A percentile compares a stretch with the other conserved stretches of the same genome.
phyloP scores from a whole-genome alignment of 176 grass and related monocot genomes.

The Zoysia pacifica region DNA sequence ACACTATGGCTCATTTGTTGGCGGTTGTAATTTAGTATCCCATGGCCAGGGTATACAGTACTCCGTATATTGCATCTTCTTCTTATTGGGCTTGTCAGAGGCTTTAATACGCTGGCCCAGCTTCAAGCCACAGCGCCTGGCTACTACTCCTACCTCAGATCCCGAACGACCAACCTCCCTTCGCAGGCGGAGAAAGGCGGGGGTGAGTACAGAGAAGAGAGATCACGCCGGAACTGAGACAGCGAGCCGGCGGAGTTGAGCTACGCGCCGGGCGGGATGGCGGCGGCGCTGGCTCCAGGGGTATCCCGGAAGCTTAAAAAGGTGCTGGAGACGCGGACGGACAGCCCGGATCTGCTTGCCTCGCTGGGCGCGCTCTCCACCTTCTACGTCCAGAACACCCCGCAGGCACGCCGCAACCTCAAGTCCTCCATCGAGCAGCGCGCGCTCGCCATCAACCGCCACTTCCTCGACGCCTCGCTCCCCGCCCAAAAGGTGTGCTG shows the following conservation, averaged over 20 bases:
- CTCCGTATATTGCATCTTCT: neutral
- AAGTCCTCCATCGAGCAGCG: conserved; percentile 96
- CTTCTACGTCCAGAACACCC: conserved; percentile 86
- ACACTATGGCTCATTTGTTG: too few species aligned
- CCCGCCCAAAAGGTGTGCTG: conserved; percentile 63
- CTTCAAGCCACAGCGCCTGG: neutral
- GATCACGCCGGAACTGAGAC: conserved; percentile 22
- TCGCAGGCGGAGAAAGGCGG: conserved; percentile 1
- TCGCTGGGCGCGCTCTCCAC: conserved; percentile 86
- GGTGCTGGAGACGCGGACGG: conserved; percentile 94
- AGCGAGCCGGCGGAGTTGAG: conserved; percentile 1
- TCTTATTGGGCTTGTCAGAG: neutral
- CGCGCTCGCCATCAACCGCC: conserved; percentile 80
- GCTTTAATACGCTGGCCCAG: neutral
- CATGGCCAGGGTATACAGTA: too few species aligned
- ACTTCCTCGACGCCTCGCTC: conserved; percentile 87
- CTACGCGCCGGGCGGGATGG: conserved; percentile 29
- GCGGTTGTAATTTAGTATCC: too few species aligned
- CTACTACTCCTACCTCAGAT: conserved; percentile 32
- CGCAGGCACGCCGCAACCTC: conserved; percentile 92
- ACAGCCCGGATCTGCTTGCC: conserved; percentile 86
- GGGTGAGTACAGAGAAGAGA: neutral
- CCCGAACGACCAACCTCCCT: conserved; percentile 34
- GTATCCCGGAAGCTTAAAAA: conserved; percentile 96
- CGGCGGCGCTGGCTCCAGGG: conserved; percentile 67